Conservation (phyloP, 257 asterid genomes). For the Jacaranda copaia region DNA sequence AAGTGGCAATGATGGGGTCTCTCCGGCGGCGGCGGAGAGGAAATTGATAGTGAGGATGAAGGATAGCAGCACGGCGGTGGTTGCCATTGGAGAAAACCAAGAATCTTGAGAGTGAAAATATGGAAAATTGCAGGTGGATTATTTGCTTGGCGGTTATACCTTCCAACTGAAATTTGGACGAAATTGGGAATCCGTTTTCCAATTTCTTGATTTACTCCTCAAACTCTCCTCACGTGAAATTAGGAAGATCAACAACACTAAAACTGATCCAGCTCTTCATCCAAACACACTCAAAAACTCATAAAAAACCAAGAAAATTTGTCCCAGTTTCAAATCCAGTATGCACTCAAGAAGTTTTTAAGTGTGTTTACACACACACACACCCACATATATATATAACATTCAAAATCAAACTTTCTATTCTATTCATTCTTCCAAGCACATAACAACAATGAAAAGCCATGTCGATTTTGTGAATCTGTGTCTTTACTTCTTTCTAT, state of each 20-base stretch:
- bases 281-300: not conserved
- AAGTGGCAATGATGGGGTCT: slow-evolving; percentile 34
- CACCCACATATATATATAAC: not conserved
- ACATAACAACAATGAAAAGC: slow-evolving; percentile 66
- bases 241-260: too few relatives aligned
- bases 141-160: slow-evolving; percentile 24
- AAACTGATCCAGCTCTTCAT: too few relatives aligned
- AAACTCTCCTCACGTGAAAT: too few relatives aligned
- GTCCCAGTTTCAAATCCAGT: not conserved
- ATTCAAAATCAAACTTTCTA: slow-evolving; percentile 13
- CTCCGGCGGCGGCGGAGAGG: slow-evolving; percentile 30
- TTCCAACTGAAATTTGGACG: slow-evolving; percentile 7
- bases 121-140: not conserved
- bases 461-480: slow-evolving; percentile 38
- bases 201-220: not conserved
- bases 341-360: not conserved
- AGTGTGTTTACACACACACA: not conserved
- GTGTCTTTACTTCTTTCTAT: slow-evolving; percentile 33
- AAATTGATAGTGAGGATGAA: slow-evolving; percentile 18
- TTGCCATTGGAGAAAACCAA: slow-evolving; percentile 36
- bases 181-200: not conserved
- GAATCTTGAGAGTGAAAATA: not conserved
- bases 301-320: not conserved
- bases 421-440: slow-evolving; percentile 72
- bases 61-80: slow-evolving; percentile 31